Base-by-base conservation (phyloP, 192 early-diverging fungal species). In the Mortierella hygrophila region DNA sequence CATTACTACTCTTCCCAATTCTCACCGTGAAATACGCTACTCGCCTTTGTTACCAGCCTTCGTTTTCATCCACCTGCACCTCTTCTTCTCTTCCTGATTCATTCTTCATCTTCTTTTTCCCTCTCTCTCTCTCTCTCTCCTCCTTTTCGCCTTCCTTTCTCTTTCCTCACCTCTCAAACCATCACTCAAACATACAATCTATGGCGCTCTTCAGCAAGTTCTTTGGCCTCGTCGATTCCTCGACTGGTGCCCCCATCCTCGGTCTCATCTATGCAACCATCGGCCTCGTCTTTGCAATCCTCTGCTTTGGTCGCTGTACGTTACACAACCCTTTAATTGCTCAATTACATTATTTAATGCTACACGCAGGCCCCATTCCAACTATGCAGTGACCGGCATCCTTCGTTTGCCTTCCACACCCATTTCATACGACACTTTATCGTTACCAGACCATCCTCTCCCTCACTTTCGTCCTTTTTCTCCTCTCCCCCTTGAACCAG, bases 181-280 rank as follows among this genome's bases (percentile, higher is more conserved):
- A 20, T 10, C 3, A 2, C 15, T 23, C 44, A 2, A 40, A 23
- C 47, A 4, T 0, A 16, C 35, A 21, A 40, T 23, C 4, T 9
- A 84, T 84, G 82, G 68, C 68, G 76, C 9, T 75, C 68, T 75
- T 84, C 75, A 73, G 79, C 73, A 84, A 84, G 73, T 84, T 84
- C 82, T 84, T 84, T 42, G 82, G 82, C 29, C 40, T 84, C 7
- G 75, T 84, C 35, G 23, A 42, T 38, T 55, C 82, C 10, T 44
- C 70, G 21, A 63, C 47, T 20, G 82, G 82, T 40, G 54, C 77
- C 29, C 72, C 70, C 68, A 75, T 78, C 68, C 77, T 84, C 55
- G 82, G 65, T 37, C 26, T n/a, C 49, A 3, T 72, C 55, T 84
- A 84, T 42, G 71, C 73, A 32, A 18, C 79, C 40, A 32, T 76